Conservation (phyloP, 2,329 filamentous ascomycete species). For the Botrytis elliptica region DNA sequence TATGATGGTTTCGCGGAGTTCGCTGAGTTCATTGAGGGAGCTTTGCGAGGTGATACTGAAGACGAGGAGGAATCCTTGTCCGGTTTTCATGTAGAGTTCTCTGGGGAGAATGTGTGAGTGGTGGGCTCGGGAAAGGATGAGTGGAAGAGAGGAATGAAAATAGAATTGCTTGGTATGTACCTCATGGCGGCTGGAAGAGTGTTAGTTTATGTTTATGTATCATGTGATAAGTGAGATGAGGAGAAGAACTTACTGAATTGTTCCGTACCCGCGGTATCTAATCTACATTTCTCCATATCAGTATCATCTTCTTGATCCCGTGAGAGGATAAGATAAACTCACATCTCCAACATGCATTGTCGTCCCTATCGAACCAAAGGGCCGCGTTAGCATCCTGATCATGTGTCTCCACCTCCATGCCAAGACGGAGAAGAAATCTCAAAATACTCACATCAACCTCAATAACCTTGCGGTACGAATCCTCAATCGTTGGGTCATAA, state of each 20-base stretch:
- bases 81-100: slow-evolving; percentile 73
- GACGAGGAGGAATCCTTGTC: slow-evolving; percentile 72
- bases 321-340: slow-evolving; percentile 34
- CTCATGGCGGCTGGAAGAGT: slow-evolving; percentile 52
- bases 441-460: slow-evolving; percentile 63
- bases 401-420: background rate
- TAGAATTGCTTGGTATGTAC: slow-evolving; percentile 40
- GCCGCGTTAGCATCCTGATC: slow-evolving; percentile 18
- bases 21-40: slow-evolving; percentile 66
- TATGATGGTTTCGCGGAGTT: slow-evolving; percentile 70
- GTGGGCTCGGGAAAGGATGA: background rate
- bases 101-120: slow-evolving; percentile 40
- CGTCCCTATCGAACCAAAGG: slow-evolving; percentile 51
- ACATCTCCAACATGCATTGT: slow-evolving; percentile 73
- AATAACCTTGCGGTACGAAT: slow-evolving; percentile 59
- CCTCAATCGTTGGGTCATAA: slow-evolving; percentile 62
- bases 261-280: slow-evolving; percentile 73
- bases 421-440: background rate
- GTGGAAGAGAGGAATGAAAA: too few relatives aligned
- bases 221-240: slow-evolving; percentile 28
- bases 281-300: slow-evolving; percentile 41
- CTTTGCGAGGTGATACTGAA: slow-evolving; percentile 71
- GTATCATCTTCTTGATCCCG: slow-evolving; percentile 13
- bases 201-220: slow-evolving; percentile 27
- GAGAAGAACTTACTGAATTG: slow-evolving; percentile 64